phyloP scores from a whole-genome alignment of 352 stramenopile species.

The Chrysophaeum taylorii region DNA sequence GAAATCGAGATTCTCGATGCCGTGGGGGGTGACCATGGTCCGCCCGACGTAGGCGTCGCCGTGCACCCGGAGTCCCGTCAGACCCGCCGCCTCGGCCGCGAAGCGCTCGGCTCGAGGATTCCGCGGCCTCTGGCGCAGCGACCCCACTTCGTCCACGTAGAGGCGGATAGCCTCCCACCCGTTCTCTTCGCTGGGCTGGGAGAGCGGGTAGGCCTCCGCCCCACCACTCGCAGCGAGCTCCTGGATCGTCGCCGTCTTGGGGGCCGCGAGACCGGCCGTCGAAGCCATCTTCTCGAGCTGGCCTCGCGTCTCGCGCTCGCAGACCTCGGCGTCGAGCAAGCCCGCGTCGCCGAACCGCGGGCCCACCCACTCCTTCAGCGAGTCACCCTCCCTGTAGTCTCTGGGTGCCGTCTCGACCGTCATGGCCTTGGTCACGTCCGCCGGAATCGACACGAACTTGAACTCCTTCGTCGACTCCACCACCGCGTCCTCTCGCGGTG shows the following conservation, averaged over 20 bases:
- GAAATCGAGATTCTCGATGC: not conserved
- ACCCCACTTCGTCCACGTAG: constrained; percentile 8
- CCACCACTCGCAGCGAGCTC: not conserved
- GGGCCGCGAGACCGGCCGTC: not conserved
- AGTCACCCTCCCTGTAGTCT: not conserved
- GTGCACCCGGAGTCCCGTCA: not conserved
- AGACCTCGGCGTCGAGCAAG: not conserved
- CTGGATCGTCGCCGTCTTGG: not conserved
- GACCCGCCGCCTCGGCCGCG: not conserved
- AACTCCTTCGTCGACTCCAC: not conserved
- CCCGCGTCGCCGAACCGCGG: not conserved
- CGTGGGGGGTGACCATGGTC: not conserved
- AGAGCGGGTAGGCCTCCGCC: constrained; percentile 2
- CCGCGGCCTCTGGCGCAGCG: not conserved
- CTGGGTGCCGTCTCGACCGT: not conserved
- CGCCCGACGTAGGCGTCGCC: constrained; percentile 10
- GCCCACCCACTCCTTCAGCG: not conserved
- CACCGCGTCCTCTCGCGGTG: not conserved
- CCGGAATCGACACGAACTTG: not conserved
- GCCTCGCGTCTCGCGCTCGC: not conserved
- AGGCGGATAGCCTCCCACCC: not conserved
- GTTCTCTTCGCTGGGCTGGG: not conserved
- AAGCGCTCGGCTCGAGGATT: constrained; percentile 4
- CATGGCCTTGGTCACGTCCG: not conserved
- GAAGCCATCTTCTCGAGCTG: not conserved